phyloP scores from a whole-genome alignment of 306 rosid species.

The Corylus avellana region DNA sequence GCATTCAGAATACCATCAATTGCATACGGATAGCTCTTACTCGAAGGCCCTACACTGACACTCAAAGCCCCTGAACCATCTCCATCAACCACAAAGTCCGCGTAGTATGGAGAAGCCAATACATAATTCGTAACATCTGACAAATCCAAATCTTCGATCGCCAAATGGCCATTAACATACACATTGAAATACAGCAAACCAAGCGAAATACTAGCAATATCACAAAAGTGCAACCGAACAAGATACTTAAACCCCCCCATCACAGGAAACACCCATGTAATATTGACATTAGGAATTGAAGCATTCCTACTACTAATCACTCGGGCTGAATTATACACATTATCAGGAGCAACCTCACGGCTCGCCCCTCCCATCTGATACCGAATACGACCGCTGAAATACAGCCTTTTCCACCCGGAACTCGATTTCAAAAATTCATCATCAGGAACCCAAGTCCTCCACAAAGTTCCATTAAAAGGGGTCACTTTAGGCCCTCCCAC shows the following conservation, averaged over 20 bases:
- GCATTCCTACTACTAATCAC: slow-evolving; percentile 60
- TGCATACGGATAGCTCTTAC: slow-evolving; percentile 44
- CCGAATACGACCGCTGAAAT: slow-evolving; percentile 69
- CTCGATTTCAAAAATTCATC: slow-evolving; percentile 48
- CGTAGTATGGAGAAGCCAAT: slow-evolving; percentile 71
- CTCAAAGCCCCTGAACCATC: slow-evolving; percentile 36
- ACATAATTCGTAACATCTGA: slow-evolving; percentile 36
- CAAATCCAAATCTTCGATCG: slow-evolving; percentile 62
- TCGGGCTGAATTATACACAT: slow-evolving; percentile 78
- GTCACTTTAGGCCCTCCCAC: slow-evolving; percentile 93
- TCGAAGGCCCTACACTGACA: slow-evolving; percentile 65
- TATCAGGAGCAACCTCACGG: slow-evolving; percentile 92
- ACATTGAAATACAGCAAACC: slow-evolving; percentile 78
- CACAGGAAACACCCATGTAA: slow-evolving; percentile 81
- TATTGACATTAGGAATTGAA: slow-evolving; percentile 58
- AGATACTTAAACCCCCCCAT: slow-evolving; percentile 60
- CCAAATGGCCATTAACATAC: slow-evolving; percentile 72
- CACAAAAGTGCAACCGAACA: slow-evolving; percentile 82
- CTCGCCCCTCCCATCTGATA: slow-evolving; percentile 76
- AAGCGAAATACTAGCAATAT: slow-evolving; percentile 74
- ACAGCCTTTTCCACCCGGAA: slow-evolving; percentile 49
- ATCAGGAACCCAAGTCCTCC: slow-evolving; percentile 95
- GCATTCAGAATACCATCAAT: slow-evolving; percentile 52
- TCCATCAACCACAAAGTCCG: slow-evolving; percentile 72
- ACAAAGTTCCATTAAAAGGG: slow-evolving; percentile 83